These are phyloP conservation scores for Lignosus rhinocerotis DNA, from an alignment of 1,284 basidiomycete species.

Conservation along the genomic window DNA sequence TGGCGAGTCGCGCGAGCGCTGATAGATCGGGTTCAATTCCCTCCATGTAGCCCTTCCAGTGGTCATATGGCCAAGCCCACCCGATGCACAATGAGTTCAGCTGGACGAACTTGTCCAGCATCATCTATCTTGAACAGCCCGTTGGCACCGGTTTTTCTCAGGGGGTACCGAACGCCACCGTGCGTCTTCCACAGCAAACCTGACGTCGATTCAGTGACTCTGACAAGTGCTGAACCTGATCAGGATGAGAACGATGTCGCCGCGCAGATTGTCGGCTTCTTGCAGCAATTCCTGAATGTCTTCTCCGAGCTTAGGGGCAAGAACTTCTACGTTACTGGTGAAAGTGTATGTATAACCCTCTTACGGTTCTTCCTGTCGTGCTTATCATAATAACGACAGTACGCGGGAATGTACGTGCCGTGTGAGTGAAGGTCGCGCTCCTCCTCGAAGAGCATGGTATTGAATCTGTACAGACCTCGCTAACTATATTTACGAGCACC, in stretches of 20 bases:
- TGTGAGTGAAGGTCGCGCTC: conserved; percentile 31
- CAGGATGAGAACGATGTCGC: conserved; percentile 71
- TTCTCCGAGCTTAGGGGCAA: conserved; percentile 71
- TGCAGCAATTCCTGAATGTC: conserved; percentile 74
- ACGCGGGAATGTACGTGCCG: conserved; percentile 66
- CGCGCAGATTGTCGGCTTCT: conserved; percentile 62
- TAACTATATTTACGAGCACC: conserved; percentile 67
- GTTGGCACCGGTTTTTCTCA: conserved; percentile 82
- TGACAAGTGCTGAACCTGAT: neutral
- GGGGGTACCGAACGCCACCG: conserved; percentile 65
- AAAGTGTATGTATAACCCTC: conserved; percentile 55
- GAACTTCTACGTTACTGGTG: conserved; percentile 67
- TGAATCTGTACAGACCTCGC: conserved; percentile 56
- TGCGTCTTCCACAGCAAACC: conserved; percentile 26
- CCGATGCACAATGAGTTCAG: conserved; percentile 71
- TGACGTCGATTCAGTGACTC: neutral
- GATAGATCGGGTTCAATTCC: neutral
- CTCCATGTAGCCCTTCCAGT: conserved; percentile 57
- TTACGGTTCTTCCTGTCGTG: too few relatives aligned
- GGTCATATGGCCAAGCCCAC: conserved; percentile 65
- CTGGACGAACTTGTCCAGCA: conserved; percentile 80
- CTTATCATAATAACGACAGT: conserved; percentile 34
- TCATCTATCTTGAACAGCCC: conserved; percentile 86
- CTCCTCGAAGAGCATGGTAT: neutral
- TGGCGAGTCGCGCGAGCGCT: neutral